phyloP scores from a whole-genome alignment of 768 basidiomycete genomes.

The Clitopilus hobsonii region DNA sequence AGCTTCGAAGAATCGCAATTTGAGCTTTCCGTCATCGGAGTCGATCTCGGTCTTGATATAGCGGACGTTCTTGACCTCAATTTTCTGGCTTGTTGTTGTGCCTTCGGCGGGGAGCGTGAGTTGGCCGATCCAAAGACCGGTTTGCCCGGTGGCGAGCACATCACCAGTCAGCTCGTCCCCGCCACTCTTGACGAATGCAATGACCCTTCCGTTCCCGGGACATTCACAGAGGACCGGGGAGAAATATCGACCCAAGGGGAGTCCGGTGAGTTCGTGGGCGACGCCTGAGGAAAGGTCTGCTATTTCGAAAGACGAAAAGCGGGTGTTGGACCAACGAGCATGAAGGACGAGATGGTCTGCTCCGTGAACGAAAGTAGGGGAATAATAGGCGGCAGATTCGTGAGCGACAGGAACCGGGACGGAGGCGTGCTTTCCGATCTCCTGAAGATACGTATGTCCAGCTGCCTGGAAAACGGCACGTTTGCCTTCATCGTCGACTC shows the following conservation, averaged over 20 bases:
- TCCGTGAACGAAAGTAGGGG: constrained; percentile 60
- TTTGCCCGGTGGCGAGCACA: constrained; percentile 57
- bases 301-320: constrained; percentile 63
- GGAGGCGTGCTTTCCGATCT: constrained; percentile 26
- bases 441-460: constrained; percentile 50
- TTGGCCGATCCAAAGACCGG: constrained; percentile 63
- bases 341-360: constrained; percentile 51
- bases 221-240: constrained; percentile 52
- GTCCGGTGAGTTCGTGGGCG: constrained; percentile 45
- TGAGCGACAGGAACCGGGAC: constrained; percentile 45
- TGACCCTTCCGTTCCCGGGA: constrained; percentile 32
- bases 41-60: constrained; percentile 50
- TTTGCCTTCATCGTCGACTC: constrained; percentile 48
- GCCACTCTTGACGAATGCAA: constrained; percentile 62
- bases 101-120: constrained; percentile 40
- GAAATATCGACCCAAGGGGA: constrained; percentile 64
- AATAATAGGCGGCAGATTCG: constrained; percentile 51
- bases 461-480: constrained; percentile 65
- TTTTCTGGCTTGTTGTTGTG: constrained; percentile 16
- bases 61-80: constrained; percentile 42
- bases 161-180: constrained; percentile 59
- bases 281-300: constrained; percentile 42
- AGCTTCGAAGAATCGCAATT: constrained; percentile 52
- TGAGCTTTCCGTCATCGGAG: constrained; percentile 31
- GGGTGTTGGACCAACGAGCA: constrained; percentile 61